These are phyloP conservation scores for Tuber microsphaerosporum DNA, from an alignment of 495 filamentous ascomycete species.

Conservation along the genomic window DNA sequence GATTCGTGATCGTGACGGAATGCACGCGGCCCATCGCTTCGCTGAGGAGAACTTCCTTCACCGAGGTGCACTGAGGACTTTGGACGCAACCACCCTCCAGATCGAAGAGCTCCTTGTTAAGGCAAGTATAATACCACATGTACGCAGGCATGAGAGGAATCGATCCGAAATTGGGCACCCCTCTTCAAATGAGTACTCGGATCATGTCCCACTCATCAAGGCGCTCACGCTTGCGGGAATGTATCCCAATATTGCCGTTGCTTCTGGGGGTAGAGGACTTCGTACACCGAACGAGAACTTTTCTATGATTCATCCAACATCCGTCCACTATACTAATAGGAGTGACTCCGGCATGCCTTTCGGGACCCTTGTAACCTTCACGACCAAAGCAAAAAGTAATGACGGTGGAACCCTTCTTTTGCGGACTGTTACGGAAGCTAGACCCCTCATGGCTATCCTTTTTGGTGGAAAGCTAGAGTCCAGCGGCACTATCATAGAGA, in stretches of 20 bases:
- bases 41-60: slow-evolving; percentile 45
- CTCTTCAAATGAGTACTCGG: slow-evolving; percentile 49
- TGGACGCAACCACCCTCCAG: slow-evolving; percentile 47
- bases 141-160: slow-evolving; percentile 29
- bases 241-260: slow-evolving; percentile 49
- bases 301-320: slow-evolving; percentile 47
- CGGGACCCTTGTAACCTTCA: slow-evolving; percentile 44
- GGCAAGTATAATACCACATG: slow-evolving; percentile 45
- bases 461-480: slow-evolving; percentile 49
- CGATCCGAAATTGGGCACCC: slow-evolving; percentile 46
- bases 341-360: slow-evolving; percentile 23
- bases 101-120: slow-evolving; percentile 48
- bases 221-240: slow-evolving; percentile 48
- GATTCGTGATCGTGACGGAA: slow-evolving; percentile 40
- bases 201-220: slow-evolving; percentile 48
- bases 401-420: slow-evolving; percentile 47
- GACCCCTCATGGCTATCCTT: slow-evolving; percentile 47
- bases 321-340: slow-evolving; percentile 42
- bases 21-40: slow-evolving; percentile 39
- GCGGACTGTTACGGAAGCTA: slow-evolving; percentile 47
- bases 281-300: slow-evolving; percentile 45
- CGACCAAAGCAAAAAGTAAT: slow-evolving; percentile 43
- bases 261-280: slow-evolving; percentile 38
- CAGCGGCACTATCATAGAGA: slow-evolving; percentile 41
- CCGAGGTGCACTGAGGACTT: slow-evolving; percentile 43